Conservation (phyloP, 345 rosid genomes). For the Trapa incisa region DNA sequence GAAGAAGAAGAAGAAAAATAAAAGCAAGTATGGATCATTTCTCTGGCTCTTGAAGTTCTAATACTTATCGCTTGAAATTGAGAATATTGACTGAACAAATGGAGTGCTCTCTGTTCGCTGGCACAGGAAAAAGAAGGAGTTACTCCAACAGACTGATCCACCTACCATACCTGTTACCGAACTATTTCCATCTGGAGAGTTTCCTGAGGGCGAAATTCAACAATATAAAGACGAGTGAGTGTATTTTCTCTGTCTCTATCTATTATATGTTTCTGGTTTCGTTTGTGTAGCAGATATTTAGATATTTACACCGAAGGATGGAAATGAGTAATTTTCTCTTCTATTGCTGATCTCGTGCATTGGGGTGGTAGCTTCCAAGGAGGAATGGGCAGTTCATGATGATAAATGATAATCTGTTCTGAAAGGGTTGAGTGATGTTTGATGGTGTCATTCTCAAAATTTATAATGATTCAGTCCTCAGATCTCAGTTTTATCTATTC, state of each 20-base stretch:
- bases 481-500: background rate
- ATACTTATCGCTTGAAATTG: conserved; percentile 4
- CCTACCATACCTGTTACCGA: conserved; percentile 64
- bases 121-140: conserved; percentile 75
- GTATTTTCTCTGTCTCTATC: background rate
- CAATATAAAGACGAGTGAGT: conserved; percentile 92
- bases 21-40: conserved; percentile 68
- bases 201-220: conserved; percentile 97
- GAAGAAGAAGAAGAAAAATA: conserved; percentile 94
- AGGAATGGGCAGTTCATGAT: background rate
- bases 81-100: background rate
- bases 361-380: background rate
- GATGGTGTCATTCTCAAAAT: background rate
- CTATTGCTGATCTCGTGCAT: background rate
- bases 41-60: background rate
- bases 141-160: conserved; percentile 66
- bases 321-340: too few relatives aligned
- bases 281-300: too few relatives aligned
- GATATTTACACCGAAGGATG: too few relatives aligned
- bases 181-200: conserved; percentile 87
- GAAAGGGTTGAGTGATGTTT: background rate
- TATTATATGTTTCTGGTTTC: background rate
- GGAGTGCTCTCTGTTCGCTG: conserved; percentile 6
- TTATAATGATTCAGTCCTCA: background rate
- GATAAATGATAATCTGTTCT: background rate